Evolutionary conservation across 352 stramenopile genomes (phyloP).

Genomic region (Pythium volutum): DNA sequence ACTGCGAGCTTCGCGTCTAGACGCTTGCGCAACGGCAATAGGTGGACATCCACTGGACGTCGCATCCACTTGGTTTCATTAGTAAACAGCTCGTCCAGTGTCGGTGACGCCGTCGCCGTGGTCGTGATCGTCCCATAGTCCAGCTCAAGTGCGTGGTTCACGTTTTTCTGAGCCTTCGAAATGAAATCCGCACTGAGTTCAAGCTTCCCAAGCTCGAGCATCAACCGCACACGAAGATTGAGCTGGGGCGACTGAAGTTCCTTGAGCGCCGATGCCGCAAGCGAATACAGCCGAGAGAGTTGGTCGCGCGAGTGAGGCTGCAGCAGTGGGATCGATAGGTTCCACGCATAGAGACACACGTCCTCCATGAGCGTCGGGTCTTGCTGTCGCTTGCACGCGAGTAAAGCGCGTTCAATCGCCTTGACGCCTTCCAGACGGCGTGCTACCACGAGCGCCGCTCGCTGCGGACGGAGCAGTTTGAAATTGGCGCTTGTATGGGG

Average conservation of each 20-base stretch:
- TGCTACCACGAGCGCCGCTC: conserved; percentile 36
- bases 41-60: conserved; percentile 61
- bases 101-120: conserved; percentile 13
- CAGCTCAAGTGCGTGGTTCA: conserved; percentile 53
- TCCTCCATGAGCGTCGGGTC: conserved; percentile 77
- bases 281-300: conserved; percentile 63
- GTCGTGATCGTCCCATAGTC: conserved; percentile 47
- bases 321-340: conserved; percentile 74
- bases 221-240: conserved; percentile 69
- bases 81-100: conserved; percentile 26
- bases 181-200: conserved; percentile 85
- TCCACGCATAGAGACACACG: conserved; percentile 82
- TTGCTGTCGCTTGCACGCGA: conserved; percentile 73
- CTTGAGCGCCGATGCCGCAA: conserved; percentile 61
- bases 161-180: conserved; percentile 65
- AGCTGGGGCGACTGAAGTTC: conserved; percentile 82
- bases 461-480: conserved; percentile 31
- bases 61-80: conserved; percentile 36
- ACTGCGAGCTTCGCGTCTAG: conserved; percentile 64
- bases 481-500: conserved; percentile 10
- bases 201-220: conserved; percentile 85
- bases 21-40: conserved; percentile 58
- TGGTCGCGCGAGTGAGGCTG: conserved; percentile 66
- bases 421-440: conserved; percentile 74
- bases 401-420: conserved; percentile 66